Base-by-base conservation (phyloP, 352 stramenopile genomes). In the Ochromonadaceae sp. region DNA sequence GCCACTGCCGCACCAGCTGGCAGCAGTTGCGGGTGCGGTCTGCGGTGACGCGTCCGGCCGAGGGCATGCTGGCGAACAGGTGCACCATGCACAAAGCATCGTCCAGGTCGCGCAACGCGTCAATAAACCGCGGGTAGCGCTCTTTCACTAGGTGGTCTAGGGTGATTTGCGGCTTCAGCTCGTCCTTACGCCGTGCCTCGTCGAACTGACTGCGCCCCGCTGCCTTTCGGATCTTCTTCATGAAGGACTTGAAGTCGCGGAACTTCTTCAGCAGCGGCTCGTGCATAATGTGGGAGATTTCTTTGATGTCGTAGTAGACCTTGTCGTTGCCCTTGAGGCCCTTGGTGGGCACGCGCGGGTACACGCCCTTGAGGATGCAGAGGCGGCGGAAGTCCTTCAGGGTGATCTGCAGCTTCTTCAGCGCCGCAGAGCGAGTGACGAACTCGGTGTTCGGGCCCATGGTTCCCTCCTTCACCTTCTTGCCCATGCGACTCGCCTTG, bases 331-430 rank as follows among this genome's bases (percentile, higher is more conserved):
- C 58, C 83, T 85, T 1, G 76, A 74, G 20, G 74, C 63, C 65
- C 71, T 95, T 95, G 66, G 89, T 86, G 22, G 92, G 92, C 66
- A 98, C 88, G 52, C 94, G 81, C 25, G 94, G 94, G 78, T 98
- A 99, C 39, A 99, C 91, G 40, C 94, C 94, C 76, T 99, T 99
- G 42, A 99, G 78, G 72, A 99, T 99, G 73, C 93, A 99, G 0
- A 99, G 76, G 3, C 93, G 83, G 38, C 77, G 69, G 79, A 99
- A 99, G 68, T 99, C 93, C 73, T 97, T 96, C 57, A 99, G 81
- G 50, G 86, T 90, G 40, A 99, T 81, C 74, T 95, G 86, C 62
- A 96, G 78, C 63, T 80, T 79, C 67, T 95, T 96, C 44, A 98
- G 76, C 39, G 88, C 89, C 66, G 91, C 82, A 14, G 79, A 84